A percentile compares a stretch with the other conserved stretches of the same genome.
These are phyloP conservation scores for Phlegmacium glaucopus DNA, from an alignment of 768 basidiomycete genomes.

Conservation along the genomic window DNA sequence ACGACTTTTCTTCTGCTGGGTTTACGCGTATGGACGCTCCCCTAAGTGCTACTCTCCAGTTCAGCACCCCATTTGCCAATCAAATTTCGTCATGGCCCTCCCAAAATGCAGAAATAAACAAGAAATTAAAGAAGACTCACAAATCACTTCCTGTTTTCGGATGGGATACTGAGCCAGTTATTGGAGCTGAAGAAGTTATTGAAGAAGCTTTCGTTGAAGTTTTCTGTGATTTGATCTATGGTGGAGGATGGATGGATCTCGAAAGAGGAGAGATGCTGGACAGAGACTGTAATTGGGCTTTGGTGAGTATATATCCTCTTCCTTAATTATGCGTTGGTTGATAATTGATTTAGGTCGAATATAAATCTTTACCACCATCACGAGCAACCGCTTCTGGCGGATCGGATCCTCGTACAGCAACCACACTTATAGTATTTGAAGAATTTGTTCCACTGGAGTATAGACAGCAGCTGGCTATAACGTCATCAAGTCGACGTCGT, in stretches of 20 bases:
- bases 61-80: conserved; percentile 48
- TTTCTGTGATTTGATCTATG: conserved; percentile 79
- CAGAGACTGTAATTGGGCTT: conserved; percentile 87
- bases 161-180: conserved; percentile 87
- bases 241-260: conserved; percentile 80
- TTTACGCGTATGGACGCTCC: conserved; percentile 79
- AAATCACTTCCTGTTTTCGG: conserved; percentile 82
- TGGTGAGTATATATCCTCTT: conserved; percentile 53
- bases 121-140: conserved; percentile 82
- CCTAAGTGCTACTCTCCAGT: conserved; percentile 78
- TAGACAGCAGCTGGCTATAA: conserved; percentile 66
- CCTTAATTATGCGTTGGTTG: not conserved
- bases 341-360: conserved; percentile 63
- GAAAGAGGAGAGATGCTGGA: conserved; percentile 73
- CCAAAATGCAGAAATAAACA: conserved; percentile 67
- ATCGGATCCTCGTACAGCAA: conserved; percentile 67
- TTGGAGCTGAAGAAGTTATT: conserved; percentile 74
- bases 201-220: conserved; percentile 91
- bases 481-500: conserved; percentile 50
- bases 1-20: conserved; percentile 80
- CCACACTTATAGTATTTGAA: conserved; percentile 81
- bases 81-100: conserved; percentile 70
- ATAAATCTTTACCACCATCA: conserved; percentile 65
- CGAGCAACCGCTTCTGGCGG: conserved; percentile 32
- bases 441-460: conserved; percentile 93